Conservation (phyloP, 2,329 filamentous ascomycete genomes). For the Kalaharituber pfeilii region DNA sequence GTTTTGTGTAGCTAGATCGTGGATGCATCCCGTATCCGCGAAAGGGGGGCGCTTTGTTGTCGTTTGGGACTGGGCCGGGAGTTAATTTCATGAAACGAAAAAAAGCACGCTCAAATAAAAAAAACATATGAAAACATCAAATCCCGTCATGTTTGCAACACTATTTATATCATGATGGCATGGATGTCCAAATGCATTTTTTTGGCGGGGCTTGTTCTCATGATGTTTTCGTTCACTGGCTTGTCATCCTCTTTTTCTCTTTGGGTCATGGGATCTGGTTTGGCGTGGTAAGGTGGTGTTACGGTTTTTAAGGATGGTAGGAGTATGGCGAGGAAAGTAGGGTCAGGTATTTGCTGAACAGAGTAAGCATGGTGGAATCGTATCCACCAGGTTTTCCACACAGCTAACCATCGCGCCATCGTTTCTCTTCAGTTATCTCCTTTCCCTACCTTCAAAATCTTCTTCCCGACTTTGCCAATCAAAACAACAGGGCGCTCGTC, state of each 20-base stretch:
- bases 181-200: background rate
- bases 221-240: slow-evolving; percentile 2
- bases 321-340: background rate
- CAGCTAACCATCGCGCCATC: background rate
- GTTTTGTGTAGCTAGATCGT: background rate
- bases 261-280: background rate
- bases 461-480: background rate
- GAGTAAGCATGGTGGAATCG: background rate
- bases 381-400: background rate
- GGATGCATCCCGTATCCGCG: background rate
- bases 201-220: slow-evolving; percentile 4
- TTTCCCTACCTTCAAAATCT: background rate
- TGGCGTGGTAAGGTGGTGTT: background rate
- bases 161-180: background rate
- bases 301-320: background rate
- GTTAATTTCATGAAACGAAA: slow-evolving; percentile 1
- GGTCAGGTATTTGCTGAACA: background rate
- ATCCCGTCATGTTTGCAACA: slow-evolving; percentile 8
- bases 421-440: background rate
- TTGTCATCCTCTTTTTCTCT: slow-evolving; percentile 7
- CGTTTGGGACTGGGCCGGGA: background rate
- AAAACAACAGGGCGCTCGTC: background rate
- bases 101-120: background rate
- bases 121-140: slow-evolving; percentile 8
- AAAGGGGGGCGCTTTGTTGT: slow-evolving; percentile 1